phyloP scores from a whole-genome alignment of 164 flowering plant genomes.

The Aristolochia fimbriata region DNA sequence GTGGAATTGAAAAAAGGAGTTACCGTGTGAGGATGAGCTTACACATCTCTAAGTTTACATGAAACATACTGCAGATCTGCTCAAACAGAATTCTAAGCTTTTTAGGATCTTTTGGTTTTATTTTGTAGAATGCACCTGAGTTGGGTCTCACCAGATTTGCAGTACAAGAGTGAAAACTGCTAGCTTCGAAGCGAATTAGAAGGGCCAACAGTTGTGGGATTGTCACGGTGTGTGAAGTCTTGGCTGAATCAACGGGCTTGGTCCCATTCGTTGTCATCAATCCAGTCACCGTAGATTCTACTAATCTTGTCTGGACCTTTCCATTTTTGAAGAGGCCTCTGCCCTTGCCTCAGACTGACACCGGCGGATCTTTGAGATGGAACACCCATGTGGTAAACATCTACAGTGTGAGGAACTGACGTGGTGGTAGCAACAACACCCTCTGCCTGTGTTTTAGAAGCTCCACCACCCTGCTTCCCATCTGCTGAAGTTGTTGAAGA shows the following conservation, averaged over 20 bases:
- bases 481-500: slow-evolving; percentile 37
- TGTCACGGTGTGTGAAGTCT: too few species aligned
- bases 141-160: neutral
- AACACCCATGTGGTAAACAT: slow-evolving; percentile 58
- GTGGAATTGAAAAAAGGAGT: too few species aligned
- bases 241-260: slow-evolving; percentile 11
- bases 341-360: slow-evolving; percentile 48
- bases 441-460: slow-evolving; percentile 38
- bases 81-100: neutral
- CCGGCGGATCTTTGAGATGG: slow-evolving; percentile 56
- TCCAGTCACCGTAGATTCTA: slow-evolving; percentile 98
- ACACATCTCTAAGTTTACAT: too few species aligned
- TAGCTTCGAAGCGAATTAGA: neutral
- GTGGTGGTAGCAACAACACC: slow-evolving; percentile 18
- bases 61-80: too few species aligned
- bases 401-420: slow-evolving; percentile 45
- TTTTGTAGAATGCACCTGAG: neutral
- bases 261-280: slow-evolving; percentile 66
- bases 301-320: slow-evolving; percentile 98
- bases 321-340: slow-evolving; percentile 72
- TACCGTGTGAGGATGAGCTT: too few species aligned
- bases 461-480: slow-evolving; percentile 37
- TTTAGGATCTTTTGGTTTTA: neutral
- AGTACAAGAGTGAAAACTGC: neutral
- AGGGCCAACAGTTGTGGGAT: neutral